Evolutionary conservation across 257 asterid species (phyloP), one percentile per base, ranked within the genome.

Genomic region (Cynanchum wilfordii): DNA sequence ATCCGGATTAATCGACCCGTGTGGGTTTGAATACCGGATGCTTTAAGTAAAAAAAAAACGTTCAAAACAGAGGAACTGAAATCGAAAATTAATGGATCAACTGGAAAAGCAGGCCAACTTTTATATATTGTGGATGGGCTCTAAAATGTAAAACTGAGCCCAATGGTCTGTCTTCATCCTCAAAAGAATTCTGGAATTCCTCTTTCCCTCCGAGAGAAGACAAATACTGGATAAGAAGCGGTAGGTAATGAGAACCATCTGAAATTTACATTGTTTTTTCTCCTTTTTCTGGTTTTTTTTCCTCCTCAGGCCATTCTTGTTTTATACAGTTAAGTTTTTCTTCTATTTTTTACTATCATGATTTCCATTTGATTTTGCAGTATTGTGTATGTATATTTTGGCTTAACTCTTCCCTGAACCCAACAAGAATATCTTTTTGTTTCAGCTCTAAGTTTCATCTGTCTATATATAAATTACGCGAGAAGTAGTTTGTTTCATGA

Each of bases 201-300:
- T 12, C 30, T 16, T 40, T 52, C 65, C 6, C 13, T 13, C 13
- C 16, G 47, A 62, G 45, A 58, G 40, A 69, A 56, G 65, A 44
- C 56, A 55, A 52, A 15, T 24, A 40, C 44, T 57, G 60, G 79
- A 75, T 79, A 75, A 71, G 80, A 75, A 33, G 81, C 78, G 73
- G 74, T 74, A 57, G 11, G 11, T n/a, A n/a, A 36, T 22, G 16
- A n/a, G 16, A 51, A 24, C 40, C 71, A 22, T 27, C 66, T 17
- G 45, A 6, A 60, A 49, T 10, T 42, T 42, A 42, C 47, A 5
- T 42, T 42, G 47, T 42, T 42, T 42, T 47, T 38, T 19, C 30
- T n/a, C 10, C 25, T 45, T 7, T 4, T 45, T 65, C 56, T 71
- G 13, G 8, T 30, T 38, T 57, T 25, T 45, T 25, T 15, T 38